These are phyloP conservation scores for Diatrype stigma DNA, from an alignment of 2,329 filamentous ascomycete species.

Conservation along the genomic window DNA sequence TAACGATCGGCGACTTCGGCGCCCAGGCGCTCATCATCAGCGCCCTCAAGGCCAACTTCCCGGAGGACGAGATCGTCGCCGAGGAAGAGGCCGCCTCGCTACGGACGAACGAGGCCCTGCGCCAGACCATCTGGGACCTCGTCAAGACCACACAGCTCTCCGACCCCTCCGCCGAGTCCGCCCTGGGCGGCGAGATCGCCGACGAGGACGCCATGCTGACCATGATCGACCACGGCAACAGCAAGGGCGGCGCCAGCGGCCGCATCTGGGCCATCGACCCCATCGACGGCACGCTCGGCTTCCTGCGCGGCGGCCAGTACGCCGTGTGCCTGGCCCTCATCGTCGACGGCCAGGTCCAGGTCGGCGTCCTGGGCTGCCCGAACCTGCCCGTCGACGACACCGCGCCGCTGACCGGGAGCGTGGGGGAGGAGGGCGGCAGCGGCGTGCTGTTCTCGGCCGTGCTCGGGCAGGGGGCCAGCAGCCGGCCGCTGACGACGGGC, in stretches of 20 bases:
- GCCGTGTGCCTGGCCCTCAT: constrained; percentile 90
- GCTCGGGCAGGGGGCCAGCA: constrained; percentile 72
- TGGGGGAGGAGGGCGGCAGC: constrained; percentile 67
- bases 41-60: constrained; percentile 86
- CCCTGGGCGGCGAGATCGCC: constrained; percentile 66
- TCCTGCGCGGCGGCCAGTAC: constrained; percentile 93
- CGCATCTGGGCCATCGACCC: constrained; percentile 96
- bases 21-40: constrained; percentile 94
- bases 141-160: constrained; percentile 69
- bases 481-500: constrained; percentile 62
- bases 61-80: constrained; percentile 83
- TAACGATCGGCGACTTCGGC: constrained; percentile 97
- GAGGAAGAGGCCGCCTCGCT: constrained; percentile 89
- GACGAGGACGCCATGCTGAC: constrained; percentile 63
- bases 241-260: constrained; percentile 66
- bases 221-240: constrained; percentile 64
- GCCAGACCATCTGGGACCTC: constrained; percentile 77
- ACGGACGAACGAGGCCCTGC: constrained; percentile 64
- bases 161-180: constrained; percentile 59
- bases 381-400: constrained; percentile 88
- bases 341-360: constrained; percentile 88
- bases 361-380: constrained; percentile 91
- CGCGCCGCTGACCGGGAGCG: constrained; percentile 63
- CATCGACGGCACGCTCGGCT: constrained; percentile 97
- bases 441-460: constrained; percentile 89